Evolutionary conservation across 352 stramenopile genomes (phyloP), one percentile per base, ranked within the genome.

Genomic region (Pythium aquatile): DNA sequence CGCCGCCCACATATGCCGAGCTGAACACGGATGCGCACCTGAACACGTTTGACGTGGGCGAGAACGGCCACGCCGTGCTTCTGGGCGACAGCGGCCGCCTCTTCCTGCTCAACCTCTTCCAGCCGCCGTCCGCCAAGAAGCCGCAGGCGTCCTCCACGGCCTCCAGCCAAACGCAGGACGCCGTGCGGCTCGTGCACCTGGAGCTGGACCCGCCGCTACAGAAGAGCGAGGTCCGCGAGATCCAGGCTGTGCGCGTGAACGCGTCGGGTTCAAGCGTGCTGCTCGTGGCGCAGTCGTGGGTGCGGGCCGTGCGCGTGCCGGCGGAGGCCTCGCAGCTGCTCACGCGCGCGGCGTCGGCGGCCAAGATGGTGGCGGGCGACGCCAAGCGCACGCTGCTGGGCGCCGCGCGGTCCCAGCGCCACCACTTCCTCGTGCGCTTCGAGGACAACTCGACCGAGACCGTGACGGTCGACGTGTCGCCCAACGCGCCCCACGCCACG

Each of bases 211-310:
- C 83, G 42, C 74, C 76, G 56, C 76, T 92, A 9, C 68, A 70
- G 48, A 62, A 54, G 46, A 65, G 77, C 7, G 79, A 92, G 63
- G 64, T 75, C 1, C 65, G 68, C 26, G 70, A 82, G 35, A 69
- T 92, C 47, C 79, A 92, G 70, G 63, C 79, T 48, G 65, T 92
- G 4, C 75, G 84, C 28, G 66, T 90, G 49, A 92, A 88, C 58
- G 70, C 77, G 44, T 79, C 70, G 40, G 74, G 72, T 47, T 77
- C 81, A 16, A 77, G 82, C 55, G 74, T 79, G 32, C 63, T 90
- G 60, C 72, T 92, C 28, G 52, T 81, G 37, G 79, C 81, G 54
- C 81, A 77, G 58, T 69, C 62, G 44, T 90, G 83, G 79, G 48
- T 92, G 54, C 87, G 87, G 51, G 76, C 85, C 39, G 68, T 85